These are phyloP conservation scores for Kwoniella mangroviensis DNA, from an alignment of 768 basidiomycete species.

Conservation along the genomic window DNA sequence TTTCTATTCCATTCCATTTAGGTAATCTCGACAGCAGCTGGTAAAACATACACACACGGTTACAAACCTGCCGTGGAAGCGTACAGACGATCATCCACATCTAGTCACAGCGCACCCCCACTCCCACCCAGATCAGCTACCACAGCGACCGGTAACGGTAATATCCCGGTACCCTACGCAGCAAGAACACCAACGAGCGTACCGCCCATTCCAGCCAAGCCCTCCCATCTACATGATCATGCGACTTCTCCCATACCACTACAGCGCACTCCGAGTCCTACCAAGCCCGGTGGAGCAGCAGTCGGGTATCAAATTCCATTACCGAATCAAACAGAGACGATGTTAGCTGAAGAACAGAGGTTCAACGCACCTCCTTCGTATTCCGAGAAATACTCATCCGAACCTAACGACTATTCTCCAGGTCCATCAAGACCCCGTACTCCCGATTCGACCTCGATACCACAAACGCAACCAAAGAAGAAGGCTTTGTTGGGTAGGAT, in stretches of 20 bases:
- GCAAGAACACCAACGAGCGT: background rate
- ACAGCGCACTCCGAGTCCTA: background rate
- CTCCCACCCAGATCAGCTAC: conserved; percentile 14
- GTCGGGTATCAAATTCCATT: conserved; percentile 12
- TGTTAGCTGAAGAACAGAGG: conserved; percentile 18
- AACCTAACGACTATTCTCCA: conserved; percentile 8
- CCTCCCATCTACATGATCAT: background rate
- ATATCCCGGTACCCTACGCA: background rate
- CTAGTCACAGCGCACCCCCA: conserved; percentile 8
- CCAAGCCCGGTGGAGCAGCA: background rate
- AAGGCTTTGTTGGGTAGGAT: conserved; percentile 35
- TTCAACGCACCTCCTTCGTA: conserved; percentile 18
- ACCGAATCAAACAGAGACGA: conserved; percentile 19
- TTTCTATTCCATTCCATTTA: conserved; percentile 9
- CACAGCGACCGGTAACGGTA: conserved; percentile 2
- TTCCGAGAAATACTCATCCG: conserved; percentile 4
- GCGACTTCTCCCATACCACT: conserved; percentile 7
- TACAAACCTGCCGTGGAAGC: conserved; percentile 31
- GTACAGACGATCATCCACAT: conserved; percentile 9
- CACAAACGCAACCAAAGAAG: conserved; percentile 27
- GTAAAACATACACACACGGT: conserved; percentile 36
- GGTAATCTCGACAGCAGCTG: conserved; percentile 44
- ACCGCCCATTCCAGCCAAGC: conserved; percentile 18
- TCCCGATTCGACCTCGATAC: background rate
- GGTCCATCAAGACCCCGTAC: conserved; percentile 8